Conservation (phyloP, 805 yeast species). For the Suhomyces kilbournensis region DNA sequence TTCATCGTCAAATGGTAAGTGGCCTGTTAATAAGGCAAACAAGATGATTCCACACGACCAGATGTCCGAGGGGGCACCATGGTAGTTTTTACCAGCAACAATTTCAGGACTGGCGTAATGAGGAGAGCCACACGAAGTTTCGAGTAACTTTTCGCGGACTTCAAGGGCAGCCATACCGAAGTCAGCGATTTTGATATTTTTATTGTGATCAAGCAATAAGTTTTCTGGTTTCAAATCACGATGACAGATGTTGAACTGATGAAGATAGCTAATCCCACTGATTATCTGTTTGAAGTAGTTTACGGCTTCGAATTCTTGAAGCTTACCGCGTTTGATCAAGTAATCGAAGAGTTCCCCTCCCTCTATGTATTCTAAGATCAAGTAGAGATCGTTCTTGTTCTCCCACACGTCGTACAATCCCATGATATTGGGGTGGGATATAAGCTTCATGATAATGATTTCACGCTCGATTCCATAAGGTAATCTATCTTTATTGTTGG, state of each 20-base stretch:
- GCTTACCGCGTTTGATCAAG: slow-evolving; percentile 80
- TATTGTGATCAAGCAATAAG: slow-evolving; percentile 71
- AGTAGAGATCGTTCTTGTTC: slow-evolving; percentile 74
- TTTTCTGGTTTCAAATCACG: slow-evolving; percentile 86
- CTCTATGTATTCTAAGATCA: slow-evolving; percentile 92
- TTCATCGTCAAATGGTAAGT: slow-evolving; percentile 95
- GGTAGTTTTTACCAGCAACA: slow-evolving; percentile 91
- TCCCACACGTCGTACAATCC: slow-evolving; percentile 86
- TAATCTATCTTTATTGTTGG: slow-evolving; percentile 49
- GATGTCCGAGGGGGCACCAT: slow-evolving; percentile 95
- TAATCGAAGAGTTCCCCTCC: slow-evolving; percentile 96
- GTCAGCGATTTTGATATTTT: slow-evolving; percentile 93
- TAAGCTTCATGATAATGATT: slow-evolving; percentile 78
- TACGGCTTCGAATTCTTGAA: slow-evolving; percentile 87
- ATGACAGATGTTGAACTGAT: slow-evolving; percentile 82
- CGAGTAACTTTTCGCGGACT: slow-evolving; percentile 72
- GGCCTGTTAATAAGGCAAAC: slow-evolving; percentile 91
- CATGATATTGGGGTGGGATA: slow-evolving; percentile 75
- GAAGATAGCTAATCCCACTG: slow-evolving; percentile 79
- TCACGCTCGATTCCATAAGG: slow-evolving; percentile 87
- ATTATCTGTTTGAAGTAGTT: slow-evolving; percentile 85
- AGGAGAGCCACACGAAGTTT: slow-evolving; percentile 97
- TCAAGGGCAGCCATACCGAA: slow-evolving; percentile 99
- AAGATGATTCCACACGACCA: slow-evolving; percentile 98
- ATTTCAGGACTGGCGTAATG: slow-evolving; percentile 98